Evolutionary conservation across 2,329 filamentous ascomycete genomes (phyloP).

Genomic region (Aspergillus fijiensis): DNA sequence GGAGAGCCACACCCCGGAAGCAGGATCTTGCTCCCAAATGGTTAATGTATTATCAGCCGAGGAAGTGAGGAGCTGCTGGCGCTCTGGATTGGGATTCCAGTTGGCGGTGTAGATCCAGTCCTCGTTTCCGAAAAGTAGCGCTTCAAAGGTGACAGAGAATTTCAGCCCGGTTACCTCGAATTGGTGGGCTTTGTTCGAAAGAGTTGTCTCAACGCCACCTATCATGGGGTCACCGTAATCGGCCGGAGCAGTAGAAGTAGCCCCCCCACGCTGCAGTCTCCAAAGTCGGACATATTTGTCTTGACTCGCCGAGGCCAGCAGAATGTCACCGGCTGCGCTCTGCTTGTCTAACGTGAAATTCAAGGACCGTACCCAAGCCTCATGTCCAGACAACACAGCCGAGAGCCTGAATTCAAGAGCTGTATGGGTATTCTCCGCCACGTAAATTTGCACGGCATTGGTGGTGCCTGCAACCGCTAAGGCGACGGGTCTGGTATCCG

Average conservation of each 20-base stretch:
- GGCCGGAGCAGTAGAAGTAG: constrained; percentile 54
- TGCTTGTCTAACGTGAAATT: constrained; percentile 68
- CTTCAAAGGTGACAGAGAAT: constrained; percentile 88
- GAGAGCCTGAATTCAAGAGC: constrained; percentile 63
- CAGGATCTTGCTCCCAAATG: constrained; percentile 83
- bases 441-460: constrained; percentile 77
- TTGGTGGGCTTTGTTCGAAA: constrained; percentile 86
- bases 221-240: constrained; percentile 39
- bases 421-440: constrained; percentile 49
- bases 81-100: constrained; percentile 62
- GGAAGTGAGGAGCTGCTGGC: constrained; percentile 75
- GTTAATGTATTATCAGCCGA: constrained; percentile 94
- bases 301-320: constrained; percentile 91
- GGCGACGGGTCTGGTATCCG: constrained; percentile 53
- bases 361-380: constrained; percentile 89
- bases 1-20: constrained; percentile 89
- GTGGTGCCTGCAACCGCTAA: constrained; percentile 85
- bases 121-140: constrained; percentile 88
- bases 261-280: constrained; percentile 73
- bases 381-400: constrained; percentile 81
- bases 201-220: constrained; percentile 59
- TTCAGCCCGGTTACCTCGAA: constrained; percentile 62
- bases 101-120: constrained; percentile 94
- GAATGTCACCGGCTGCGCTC: constrained; percentile 61
- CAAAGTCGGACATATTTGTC: constrained; percentile 96